Evolutionary conservation across 306 rosid species (phyloP).

Genomic region (Vigna mungo): DNA sequence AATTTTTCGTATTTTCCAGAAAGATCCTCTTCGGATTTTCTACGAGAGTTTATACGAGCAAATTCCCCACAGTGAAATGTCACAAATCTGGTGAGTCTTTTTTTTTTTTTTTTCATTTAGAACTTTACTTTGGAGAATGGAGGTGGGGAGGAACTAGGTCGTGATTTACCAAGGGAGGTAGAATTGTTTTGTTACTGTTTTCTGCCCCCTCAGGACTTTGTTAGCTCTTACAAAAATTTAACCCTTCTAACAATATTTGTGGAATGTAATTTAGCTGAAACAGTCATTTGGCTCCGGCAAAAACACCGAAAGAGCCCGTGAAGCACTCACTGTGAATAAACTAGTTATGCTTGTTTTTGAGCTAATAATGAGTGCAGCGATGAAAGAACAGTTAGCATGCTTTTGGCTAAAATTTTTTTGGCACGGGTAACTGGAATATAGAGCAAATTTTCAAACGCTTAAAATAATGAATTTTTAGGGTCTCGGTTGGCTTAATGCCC

Average conservation of each 20-base stretch:
- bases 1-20: constrained; percentile 57
- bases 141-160: neutral
- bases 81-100: constrained; percentile 80
- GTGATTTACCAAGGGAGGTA: neutral
- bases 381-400: neutral
- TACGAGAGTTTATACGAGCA: constrained; percentile 69
- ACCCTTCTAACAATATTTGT: neutral
- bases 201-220: neutral
- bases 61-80: constrained; percentile 78
- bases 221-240: neutral
- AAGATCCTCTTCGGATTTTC: constrained; percentile 80
- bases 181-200: constrained; percentile 8
- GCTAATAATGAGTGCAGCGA: neutral
- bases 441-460: neutral
- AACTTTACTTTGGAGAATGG: neutral
- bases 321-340: neutral
- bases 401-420: neutral
- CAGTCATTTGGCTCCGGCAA: neutral
- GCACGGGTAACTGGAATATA: neutral
- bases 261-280: neutral
- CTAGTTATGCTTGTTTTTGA: neutral
- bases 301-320: neutral
- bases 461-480: neutral
- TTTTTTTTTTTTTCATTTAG: neutral
- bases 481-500: neutral